Percentiles rank a stretch among this genome's conserved stretches.
These are phyloP conservation scores for Colletotrichum higginsianum DNA, from an alignment of 2,329 filamentous ascomycete species.

Conservation along the genomic window DNA sequence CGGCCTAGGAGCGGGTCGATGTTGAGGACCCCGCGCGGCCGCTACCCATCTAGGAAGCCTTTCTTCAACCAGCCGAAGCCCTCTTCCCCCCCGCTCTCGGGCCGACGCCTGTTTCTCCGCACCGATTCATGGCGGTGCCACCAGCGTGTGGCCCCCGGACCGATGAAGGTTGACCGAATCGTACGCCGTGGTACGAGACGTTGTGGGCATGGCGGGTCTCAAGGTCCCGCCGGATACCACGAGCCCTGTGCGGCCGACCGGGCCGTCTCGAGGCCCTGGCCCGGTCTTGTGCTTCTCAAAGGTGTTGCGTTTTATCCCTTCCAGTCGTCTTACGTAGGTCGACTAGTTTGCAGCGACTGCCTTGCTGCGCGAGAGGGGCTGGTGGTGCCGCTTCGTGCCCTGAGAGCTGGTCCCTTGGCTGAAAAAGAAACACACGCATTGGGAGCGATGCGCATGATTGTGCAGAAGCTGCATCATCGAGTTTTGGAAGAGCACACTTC, in stretches of 20 bases:
- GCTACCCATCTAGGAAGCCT: neutral
- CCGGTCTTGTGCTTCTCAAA: neutral
- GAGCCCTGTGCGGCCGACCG: constrained; percentile 12
- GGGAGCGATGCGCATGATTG: neutral
- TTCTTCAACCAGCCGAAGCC: neutral
- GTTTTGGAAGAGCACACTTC: neutral
- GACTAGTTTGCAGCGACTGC: neutral
- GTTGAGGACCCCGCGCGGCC: neutral
- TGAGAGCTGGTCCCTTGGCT: no score
- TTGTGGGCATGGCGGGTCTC: neutral
- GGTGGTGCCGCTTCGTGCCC: no score
- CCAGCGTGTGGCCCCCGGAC: neutral
- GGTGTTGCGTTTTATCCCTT: neutral
- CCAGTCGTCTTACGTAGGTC: neutral
- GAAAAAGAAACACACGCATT: neutral
- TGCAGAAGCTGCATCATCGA: neutral
- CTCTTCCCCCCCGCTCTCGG: neutral
- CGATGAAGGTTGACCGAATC: neutral
- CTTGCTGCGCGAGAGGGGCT: neutral
- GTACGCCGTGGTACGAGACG: neutral
- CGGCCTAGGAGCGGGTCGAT: neutral
- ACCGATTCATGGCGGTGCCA: neutral
- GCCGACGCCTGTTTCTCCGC: neutral
- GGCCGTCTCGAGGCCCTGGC: neutral
- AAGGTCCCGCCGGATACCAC: constrained; percentile 25